Conservation (phyloP, 2,329 filamentous ascomycete genomes). For the Neonectria magnoliae region DNA sequence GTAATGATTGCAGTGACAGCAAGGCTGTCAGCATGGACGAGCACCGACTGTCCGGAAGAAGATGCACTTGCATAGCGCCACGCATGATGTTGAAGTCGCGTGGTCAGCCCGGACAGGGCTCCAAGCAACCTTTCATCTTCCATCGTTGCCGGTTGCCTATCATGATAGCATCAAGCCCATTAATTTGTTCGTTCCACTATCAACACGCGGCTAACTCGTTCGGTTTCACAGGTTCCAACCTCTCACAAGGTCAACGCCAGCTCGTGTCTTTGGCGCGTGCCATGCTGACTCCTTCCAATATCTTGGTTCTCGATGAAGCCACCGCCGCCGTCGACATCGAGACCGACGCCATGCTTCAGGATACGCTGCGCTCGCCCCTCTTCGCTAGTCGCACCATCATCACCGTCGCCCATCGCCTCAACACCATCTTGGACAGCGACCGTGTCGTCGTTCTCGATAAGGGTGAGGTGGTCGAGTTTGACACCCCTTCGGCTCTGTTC, state of each 20-base stretch:
- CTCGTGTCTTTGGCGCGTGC: constrained; percentile 93
- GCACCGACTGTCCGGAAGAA: constrained; percentile 27
- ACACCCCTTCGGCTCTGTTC: constrained; percentile 82
- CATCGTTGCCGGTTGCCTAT: constrained; percentile 12
- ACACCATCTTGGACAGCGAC: constrained; percentile 91
- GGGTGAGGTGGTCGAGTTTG: constrained; percentile 91
- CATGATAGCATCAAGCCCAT: constrained; percentile 3
- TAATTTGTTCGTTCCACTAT: constrained; percentile 1
- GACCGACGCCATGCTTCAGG: constrained; percentile 74
- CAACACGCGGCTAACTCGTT: constrained; percentile 29
- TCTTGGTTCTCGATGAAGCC: constrained; percentile 95
- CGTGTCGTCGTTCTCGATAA: constrained; percentile 93
- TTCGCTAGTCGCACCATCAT: constrained; percentile 97
- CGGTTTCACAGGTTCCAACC: constrained; percentile 77
- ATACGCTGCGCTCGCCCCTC: constrained; percentile 68
- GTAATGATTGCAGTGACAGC: background rate
- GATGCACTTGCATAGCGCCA: constrained; percentile 48
- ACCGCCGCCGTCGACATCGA: constrained; percentile 80
- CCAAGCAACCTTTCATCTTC: background rate
- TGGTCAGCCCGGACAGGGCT: constrained; percentile 36
- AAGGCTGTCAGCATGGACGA: constrained; percentile 11
- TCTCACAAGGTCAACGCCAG: constrained; percentile 94
- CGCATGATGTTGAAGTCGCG: constrained; percentile 47
- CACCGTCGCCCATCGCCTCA: constrained; percentile 97
- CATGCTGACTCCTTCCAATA: constrained; percentile 94